Conservation (phyloP, 2,329 filamentous ascomycete species). For the Thelonectria blattea region DNA sequence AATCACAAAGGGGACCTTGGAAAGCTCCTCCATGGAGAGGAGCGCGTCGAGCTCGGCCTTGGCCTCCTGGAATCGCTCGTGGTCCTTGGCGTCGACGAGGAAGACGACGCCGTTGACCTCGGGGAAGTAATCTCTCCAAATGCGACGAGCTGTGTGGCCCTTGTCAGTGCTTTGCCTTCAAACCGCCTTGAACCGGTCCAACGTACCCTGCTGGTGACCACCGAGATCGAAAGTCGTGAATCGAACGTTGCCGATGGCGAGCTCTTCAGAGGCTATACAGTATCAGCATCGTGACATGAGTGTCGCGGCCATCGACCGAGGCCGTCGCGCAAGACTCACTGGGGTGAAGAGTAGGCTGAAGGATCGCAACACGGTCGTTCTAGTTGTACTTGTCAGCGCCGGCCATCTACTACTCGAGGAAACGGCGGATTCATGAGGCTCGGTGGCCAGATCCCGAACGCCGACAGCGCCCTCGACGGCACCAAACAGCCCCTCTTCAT, state of each 20-base stretch:
- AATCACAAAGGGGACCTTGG: constrained; percentile 94
- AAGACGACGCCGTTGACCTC: constrained; percentile 97
- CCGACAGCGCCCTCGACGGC: constrained; percentile 6
- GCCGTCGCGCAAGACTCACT: constrained; percentile 61
- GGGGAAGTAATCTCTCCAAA: constrained; percentile 97
- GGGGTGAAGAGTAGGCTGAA: constrained; percentile 89
- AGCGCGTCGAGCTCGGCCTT: constrained; percentile 97
- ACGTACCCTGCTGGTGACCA: constrained; percentile 86
- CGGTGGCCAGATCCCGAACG: constrained; percentile 6
- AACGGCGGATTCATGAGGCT: neutral
- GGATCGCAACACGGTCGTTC: constrained; percentile 92
- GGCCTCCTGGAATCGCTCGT: constrained; percentile 90
- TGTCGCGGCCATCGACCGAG: neutral
- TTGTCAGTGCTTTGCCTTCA: constrained; percentile 2
- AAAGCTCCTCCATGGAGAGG: constrained; percentile 93
- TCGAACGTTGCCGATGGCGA: constrained; percentile 89
- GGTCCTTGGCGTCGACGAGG: constrained; percentile 96
- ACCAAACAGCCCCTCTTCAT: constrained; percentile 19
- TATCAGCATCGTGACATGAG: constrained; percentile 24
- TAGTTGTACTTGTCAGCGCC: constrained; percentile 45
- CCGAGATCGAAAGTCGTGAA: constrained; percentile 95
- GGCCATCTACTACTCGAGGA: constrained; percentile 6
- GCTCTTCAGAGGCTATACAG: constrained; percentile 79
- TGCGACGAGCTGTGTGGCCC: constrained; percentile 74
- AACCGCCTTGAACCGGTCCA: neutral